Conservation (phyloP, 805 yeast genomes). For the Myxozyma vanderwaltii region DNA sequence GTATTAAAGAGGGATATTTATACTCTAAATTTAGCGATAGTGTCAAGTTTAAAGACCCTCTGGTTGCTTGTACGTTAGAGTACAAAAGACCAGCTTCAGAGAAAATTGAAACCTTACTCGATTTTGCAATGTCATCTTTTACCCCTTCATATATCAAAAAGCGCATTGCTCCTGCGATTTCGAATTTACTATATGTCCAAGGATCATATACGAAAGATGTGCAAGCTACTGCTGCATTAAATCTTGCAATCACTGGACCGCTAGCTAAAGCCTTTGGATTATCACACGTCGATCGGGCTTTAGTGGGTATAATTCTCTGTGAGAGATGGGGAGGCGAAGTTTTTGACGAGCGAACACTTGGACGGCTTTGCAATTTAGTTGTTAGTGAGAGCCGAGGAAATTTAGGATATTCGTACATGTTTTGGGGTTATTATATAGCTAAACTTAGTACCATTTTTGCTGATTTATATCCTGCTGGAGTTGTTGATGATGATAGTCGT, state of each 20-base stretch:
- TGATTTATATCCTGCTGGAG: conserved; percentile 25
- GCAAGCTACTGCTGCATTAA: conserved; percentile 73
- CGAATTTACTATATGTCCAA: conserved; percentile 74
- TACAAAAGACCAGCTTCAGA: conserved; percentile 68
- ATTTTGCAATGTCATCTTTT: conserved; percentile 59
- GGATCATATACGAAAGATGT: conserved; percentile 75
- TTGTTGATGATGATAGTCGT: conserved; percentile 18
- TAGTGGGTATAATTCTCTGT: conserved; percentile 72
- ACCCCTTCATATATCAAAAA: conserved; percentile 61
- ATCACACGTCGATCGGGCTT: conserved; percentile 68
- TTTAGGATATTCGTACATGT: conserved; percentile 18
- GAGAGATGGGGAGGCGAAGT: conserved; percentile 83
- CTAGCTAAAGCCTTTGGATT: conserved; percentile 76
- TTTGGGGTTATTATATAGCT: conserved; percentile 28
- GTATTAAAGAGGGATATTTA: conserved; percentile 74
- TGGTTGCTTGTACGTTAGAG: conserved; percentile 67
- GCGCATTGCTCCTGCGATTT: conserved; percentile 68
- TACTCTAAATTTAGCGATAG: conserved; percentile 61
- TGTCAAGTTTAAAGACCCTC: conserved; percentile 66
- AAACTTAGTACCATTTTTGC: conserved; percentile 15
- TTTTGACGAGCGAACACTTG: conserved; percentile 20
- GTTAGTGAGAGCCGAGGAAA: conserved; percentile 17
- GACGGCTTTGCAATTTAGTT: conserved; percentile 16
- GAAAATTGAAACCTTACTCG: conserved; percentile 56
- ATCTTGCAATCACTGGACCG: conserved; percentile 71